These are phyloP conservation scores for Thermothielavioides terrestris DNA, from an alignment of 495 filamentous ascomycete genomes.

Conservation along the genomic window DNA sequence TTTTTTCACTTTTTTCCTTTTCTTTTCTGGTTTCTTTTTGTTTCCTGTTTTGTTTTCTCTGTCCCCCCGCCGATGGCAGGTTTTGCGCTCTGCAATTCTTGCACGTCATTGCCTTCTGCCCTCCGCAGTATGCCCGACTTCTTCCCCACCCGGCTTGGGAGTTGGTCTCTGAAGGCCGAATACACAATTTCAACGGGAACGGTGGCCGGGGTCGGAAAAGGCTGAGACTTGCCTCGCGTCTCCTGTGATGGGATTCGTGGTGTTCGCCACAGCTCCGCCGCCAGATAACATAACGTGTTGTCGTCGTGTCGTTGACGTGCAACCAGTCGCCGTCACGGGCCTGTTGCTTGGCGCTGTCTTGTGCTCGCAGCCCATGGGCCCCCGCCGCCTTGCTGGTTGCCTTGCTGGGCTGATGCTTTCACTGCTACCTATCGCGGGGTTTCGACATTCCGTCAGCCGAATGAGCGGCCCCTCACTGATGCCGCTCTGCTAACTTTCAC, in stretches of 20 bases:
- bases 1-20: too few relatives aligned
- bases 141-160: slow-evolving; percentile 3
- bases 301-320: neutral
- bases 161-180: neutral
- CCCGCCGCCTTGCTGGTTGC: slow-evolving; percentile 1
- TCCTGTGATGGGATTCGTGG: neutral
- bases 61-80: too few relatives aligned
- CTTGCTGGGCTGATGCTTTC: slow-evolving; percentile 1
- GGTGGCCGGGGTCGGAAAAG: neutral
- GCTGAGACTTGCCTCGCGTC: neutral
- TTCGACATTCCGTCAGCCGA: slow-evolving; percentile 11
- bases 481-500: slow-evolving; percentile 20
- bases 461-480: slow-evolving; percentile 16
- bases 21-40: too few relatives aligned
- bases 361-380: neutral
- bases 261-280: neutral
- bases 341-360: neutral
- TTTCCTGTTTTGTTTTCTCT: too few relatives aligned
- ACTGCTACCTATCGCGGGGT: slow-evolving; percentile 11
- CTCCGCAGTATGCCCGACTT: too few relatives aligned
- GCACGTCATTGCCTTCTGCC: too few relatives aligned
- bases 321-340: neutral
- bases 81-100: too few relatives aligned
- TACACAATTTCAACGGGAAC: too few relatives aligned
- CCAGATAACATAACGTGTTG: neutral